phyloP scores from a whole-genome alignment of 2,329 filamentous ascomycete genomes.

The Onygenales sp. region DNA sequence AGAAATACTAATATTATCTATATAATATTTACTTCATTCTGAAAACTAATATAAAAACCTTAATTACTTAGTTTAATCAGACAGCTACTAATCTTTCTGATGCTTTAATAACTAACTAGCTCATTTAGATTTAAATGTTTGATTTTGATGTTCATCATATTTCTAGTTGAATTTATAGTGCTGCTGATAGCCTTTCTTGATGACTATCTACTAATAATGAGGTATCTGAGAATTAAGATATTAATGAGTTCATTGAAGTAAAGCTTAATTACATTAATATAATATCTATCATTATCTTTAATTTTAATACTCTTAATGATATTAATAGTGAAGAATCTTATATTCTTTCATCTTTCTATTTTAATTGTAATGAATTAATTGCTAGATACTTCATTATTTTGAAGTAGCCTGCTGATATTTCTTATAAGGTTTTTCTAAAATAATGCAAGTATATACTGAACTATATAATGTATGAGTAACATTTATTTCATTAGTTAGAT shows the following conservation, averaged over 20 bases:
- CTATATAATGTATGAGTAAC: neutral
- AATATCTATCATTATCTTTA: neutral
- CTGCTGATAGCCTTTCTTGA: neutral
- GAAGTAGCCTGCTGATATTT: neutral
- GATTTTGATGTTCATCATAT: neutral
- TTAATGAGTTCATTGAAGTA: neutral
- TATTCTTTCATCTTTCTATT: neutral
- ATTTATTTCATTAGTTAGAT: neutral
- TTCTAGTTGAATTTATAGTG: neutral
- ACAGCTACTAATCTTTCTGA: neutral
- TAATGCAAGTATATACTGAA: neutral
- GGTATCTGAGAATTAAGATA: neutral
- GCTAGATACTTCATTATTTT: neutral
- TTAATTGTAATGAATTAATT: neutral
- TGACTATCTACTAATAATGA: neutral
- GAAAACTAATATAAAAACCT: neutral
- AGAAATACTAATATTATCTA: neutral
- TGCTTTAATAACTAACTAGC: neutral
- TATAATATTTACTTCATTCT: neutral
- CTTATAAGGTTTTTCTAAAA: neutral
- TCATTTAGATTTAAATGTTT: neutral
- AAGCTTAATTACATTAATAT: neutral
- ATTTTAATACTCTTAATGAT: neutral
- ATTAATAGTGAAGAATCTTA: neutral
- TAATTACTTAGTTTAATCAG: neutral